Conservation (phyloP, 176 grass and related monocot species). For the Lolium rigidum region DNA sequence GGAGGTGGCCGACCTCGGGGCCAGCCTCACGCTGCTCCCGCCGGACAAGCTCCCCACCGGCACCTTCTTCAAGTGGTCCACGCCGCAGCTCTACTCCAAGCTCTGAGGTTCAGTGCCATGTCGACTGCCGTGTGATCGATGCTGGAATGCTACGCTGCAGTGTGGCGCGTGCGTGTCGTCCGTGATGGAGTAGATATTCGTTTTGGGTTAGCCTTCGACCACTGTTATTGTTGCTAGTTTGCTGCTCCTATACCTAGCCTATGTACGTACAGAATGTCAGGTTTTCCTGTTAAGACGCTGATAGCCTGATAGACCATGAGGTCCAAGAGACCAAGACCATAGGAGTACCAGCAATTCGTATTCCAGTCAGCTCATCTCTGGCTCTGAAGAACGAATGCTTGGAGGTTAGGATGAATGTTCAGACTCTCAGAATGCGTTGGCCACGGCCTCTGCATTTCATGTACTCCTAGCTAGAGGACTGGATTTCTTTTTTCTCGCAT, state of each 20-base stretch:
- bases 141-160: background rate
- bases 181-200: constrained; percentile 9
- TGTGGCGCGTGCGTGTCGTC: background rate
- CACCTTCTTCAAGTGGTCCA: constrained; percentile 76
- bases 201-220: background rate
- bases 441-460: background rate
- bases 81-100: constrained; percentile 75
- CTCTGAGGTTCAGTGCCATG: constrained; percentile 36
- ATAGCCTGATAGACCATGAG: too few relatives aligned
- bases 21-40: constrained; percentile 54
- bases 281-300: background rate
- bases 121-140: background rate
- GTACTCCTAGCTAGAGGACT: too few relatives aligned
- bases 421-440: background rate
- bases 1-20: constrained; percentile 65
- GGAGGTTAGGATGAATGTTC: background rate
- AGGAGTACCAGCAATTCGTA: background rate
- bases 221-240: background rate
- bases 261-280: background rate
- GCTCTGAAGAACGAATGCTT: background rate
- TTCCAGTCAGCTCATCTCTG: background rate
- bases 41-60: constrained; percentile 67
- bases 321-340: too few relatives aligned
- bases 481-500: background rate
- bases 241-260: background rate